These are phyloP conservation scores for Albifimbria verrucaria DNA, from an alignment of 2,329 filamentous ascomycete genomes.

Conservation along the genomic window DNA sequence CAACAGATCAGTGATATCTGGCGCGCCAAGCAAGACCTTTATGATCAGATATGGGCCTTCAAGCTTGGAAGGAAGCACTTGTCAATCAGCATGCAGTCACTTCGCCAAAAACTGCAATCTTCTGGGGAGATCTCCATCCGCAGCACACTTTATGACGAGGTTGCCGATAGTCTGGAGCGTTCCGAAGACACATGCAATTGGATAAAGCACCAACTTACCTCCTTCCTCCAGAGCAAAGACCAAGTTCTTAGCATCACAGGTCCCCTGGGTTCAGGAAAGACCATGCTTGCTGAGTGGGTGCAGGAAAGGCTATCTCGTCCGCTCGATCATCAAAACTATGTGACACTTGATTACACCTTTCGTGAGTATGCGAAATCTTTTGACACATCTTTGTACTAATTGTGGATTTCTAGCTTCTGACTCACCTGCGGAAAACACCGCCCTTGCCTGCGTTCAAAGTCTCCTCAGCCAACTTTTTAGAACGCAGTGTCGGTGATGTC, in stretches of 20 bases:
- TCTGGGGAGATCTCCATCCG: slow-evolving; percentile 22
- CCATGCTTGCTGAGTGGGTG: slow-evolving; percentile 35
- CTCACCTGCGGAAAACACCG: slow-evolving; percentile 24
- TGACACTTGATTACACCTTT: slow-evolving; percentile 33
- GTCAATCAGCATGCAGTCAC: slow-evolving; percentile 20
- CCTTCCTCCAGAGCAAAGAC: slow-evolving; percentile 30
- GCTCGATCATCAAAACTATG: slow-evolving; percentile 29
- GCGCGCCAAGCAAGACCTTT: slow-evolving; percentile 26
- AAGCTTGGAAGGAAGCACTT: slow-evolving; percentile 23
- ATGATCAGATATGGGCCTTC: slow-evolving; percentile 31
- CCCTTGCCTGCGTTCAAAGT: slow-evolving; percentile 30
- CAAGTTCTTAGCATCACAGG: slow-evolving; percentile 33
- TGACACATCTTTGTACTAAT: neutral
- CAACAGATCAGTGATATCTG: slow-evolving; percentile 30
- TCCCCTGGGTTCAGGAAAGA: slow-evolving; percentile 31
- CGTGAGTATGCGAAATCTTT: slow-evolving; percentile 18
- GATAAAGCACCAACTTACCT: slow-evolving; percentile 29
- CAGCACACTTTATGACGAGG: slow-evolving; percentile 27
- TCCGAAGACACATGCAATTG: slow-evolving; percentile 38
- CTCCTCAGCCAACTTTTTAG: slow-evolving; percentile 34
- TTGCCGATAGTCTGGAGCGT: slow-evolving; percentile 32
- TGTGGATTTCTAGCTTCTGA: slow-evolving; percentile 20
- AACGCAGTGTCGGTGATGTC: slow-evolving; percentile 34
- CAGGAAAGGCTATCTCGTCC: slow-evolving; percentile 36
- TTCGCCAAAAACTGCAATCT: slow-evolving; percentile 29